Evolutionary conservation across 768 basidiomycete species (phyloP).

Genomic region (Erythrobasidium yunnanense): DNA sequence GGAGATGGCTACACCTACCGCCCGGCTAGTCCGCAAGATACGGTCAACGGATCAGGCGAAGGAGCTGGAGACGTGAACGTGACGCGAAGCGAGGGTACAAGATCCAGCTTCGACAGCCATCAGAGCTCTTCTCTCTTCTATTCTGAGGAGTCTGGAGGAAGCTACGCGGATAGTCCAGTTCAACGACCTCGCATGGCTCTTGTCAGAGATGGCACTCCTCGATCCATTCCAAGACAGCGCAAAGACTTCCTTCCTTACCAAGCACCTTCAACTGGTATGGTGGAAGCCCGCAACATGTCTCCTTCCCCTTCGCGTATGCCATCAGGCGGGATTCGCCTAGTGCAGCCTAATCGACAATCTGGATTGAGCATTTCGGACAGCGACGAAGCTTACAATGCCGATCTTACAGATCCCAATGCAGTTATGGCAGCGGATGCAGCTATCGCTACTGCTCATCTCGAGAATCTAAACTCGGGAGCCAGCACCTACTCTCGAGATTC

Average conservation of each 20-base stretch:
- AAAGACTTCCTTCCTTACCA: slow-evolving; percentile 33
- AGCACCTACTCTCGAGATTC: slow-evolving; percentile 12
- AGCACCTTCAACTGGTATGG: slow-evolving; percentile 18
- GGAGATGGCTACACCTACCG: slow-evolving; percentile 27
- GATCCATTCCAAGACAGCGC: slow-evolving; percentile 30
- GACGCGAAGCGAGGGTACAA: slow-evolving; percentile 1
- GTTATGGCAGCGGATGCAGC: slow-evolving; percentile 24
- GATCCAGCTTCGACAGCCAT: slow-evolving; percentile 32
- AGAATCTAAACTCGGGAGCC: slow-evolving; percentile 1
- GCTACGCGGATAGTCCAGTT: neutral
- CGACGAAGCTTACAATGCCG: slow-evolving; percentile 15
- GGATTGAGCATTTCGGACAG: neutral
- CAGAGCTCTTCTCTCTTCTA: slow-evolving; percentile 35
- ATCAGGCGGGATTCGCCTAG: slow-evolving; percentile 19
- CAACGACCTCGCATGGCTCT: neutral
- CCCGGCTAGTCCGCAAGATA: neutral
- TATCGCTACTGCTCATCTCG: slow-evolving; percentile 11
- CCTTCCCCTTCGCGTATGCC: slow-evolving; percentile 1
- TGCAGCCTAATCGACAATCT: neutral
- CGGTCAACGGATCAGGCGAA: slow-evolving; percentile 10
- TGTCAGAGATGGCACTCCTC: neutral
- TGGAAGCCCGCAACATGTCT: neutral
- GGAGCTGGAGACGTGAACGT: neutral
- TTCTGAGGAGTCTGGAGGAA: slow-evolving; percentile 30
- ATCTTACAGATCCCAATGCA: slow-evolving; percentile 25